Evolutionary conservation across 2,329 filamentous ascomycete species (phyloP), one percentile per base, ranked within the genome.

Genomic region (Microcera coccophila): DNA sequence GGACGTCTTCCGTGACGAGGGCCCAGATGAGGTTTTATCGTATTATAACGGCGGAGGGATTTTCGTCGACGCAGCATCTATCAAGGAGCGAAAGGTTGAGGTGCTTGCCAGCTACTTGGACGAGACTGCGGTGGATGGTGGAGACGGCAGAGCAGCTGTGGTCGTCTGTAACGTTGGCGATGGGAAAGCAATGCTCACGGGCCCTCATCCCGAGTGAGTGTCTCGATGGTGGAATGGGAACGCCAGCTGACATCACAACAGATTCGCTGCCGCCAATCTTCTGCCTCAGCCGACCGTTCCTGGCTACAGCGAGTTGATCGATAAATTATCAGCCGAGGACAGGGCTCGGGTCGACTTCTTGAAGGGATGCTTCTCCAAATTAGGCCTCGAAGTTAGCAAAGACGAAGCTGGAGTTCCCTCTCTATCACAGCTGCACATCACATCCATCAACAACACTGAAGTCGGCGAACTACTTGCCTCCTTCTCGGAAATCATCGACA

Each of bases 31-130:
- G 1, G 87, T 95, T 46, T 72, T 75, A 40, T 84, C 81, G 12
- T 98, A 98, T 62, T 96, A 91, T 64, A 98, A 98, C 55, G 93
- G 93, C 1, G 93, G 93, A 1, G 90, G 93, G 3, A 82, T 95
- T 1, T 98, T 97, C 68, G 87, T 95, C 1, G 84, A 93, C 66
- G 84, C 86, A 2, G 74, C 76, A 3, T 78, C 75, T 34, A 72
- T 80, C 42, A 69, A 72, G 42, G 74, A 77, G 21, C 69, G 75
- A 49, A 85, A 84, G 2, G 80, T 96, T 1, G 81, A 96, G 64
- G 76, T 95, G 5, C 70, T 98, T 18, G 93, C 91, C 1, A 85
- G 76, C 45, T 98, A 93, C 61, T 75, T 75, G 0, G 84, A 89
- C 26, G 72, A 84, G 12, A 64, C 95, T 11, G 80, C 85, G 53